A percentile compares a stretch with the other conserved stretches of the same genome.
phyloP scores from a whole-genome alignment of 257 asterid species.

The Linderniella brevidens region DNA sequence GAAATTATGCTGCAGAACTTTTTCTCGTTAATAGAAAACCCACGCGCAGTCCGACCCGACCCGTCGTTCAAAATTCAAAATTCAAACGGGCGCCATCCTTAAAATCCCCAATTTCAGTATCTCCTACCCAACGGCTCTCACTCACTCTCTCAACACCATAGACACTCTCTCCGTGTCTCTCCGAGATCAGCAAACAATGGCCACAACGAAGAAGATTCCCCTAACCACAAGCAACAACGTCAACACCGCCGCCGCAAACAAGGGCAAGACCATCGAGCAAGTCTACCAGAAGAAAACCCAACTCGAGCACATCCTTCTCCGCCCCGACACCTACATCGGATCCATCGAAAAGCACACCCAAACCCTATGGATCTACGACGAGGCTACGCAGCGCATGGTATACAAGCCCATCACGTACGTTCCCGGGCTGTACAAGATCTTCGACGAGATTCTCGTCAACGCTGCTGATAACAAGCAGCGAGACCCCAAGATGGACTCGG shows the following conservation, averaged over 20 bases:
- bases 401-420: conserved; percentile 46
- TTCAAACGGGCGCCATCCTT: no score
- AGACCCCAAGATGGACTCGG: conserved; percentile 65
- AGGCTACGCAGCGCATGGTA: conserved; percentile 25
- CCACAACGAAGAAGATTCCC: conserved; percentile 36
- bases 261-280: conserved; percentile 70
- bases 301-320: conserved; percentile 94
- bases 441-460: conserved; percentile 83
- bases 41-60: no score
- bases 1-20: no score
- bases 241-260: conserved; percentile 23
- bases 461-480: conserved; percentile 94
- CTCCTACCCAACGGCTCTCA: no score
- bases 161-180: neutral
- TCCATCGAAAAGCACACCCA: conserved; percentile 79
- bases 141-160: no score
- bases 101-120: no score
- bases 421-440: conserved; percentile 91
- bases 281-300: conserved; percentile 88
- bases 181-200: conserved; percentile 24
- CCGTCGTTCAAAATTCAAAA: no score
- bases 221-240: conserved; percentile 60
- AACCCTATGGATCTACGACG: conserved; percentile 59
- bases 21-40: no score
- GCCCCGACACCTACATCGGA: conserved; percentile 92